Conservation (phyloP, 2,329 filamentous ascomycete genomes). For the Lecanicillium sp. region DNA sequence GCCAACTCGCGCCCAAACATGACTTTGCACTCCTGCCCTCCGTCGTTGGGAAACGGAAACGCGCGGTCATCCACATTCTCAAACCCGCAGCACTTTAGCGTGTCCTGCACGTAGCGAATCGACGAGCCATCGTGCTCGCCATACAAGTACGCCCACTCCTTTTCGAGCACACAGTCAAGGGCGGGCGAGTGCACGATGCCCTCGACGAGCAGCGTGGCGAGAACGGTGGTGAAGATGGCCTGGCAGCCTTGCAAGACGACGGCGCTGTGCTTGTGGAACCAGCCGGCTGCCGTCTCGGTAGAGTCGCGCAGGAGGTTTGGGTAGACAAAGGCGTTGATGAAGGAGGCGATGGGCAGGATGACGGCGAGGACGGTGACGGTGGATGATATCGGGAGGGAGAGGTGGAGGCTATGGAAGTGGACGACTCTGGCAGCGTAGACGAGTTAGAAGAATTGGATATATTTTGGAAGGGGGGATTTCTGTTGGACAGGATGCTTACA, state of each 20-base stretch:
- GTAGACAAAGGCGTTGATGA: slow-evolving; percentile 27
- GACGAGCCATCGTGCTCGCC: slow-evolving; percentile 35
- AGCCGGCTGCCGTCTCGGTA: slow-evolving; percentile 11
- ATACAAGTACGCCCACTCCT: slow-evolving; percentile 48
- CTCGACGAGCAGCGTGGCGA: slow-evolving; percentile 35
- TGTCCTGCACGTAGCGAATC: slow-evolving; percentile 56
- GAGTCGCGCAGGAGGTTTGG: slow-evolving; percentile 21
- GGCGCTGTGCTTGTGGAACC: slow-evolving; percentile 18
- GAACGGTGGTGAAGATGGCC: slow-evolving; percentile 30
- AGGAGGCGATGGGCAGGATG: slow-evolving; percentile 31
- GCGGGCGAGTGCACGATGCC: slow-evolving; percentile 22
- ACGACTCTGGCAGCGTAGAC: slow-evolving; percentile 23
- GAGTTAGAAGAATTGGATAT: background rate
- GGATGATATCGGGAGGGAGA: slow-evolving; percentile 32
- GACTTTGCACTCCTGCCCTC: slow-evolving; percentile 31
- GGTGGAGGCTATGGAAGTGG: slow-evolving; percentile 27
- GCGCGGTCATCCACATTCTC: slow-evolving; percentile 47
- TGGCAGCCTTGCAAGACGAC: slow-evolving; percentile 33
- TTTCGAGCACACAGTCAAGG: slow-evolving; percentile 45
- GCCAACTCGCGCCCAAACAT: slow-evolving; percentile 34
- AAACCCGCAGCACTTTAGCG: slow-evolving; percentile 59
- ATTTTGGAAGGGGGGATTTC: background rate
- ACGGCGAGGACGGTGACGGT: slow-evolving; percentile 26
- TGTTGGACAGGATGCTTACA: slow-evolving; percentile 4
- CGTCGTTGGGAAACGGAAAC: slow-evolving; percentile 46